Conservation (phyloP, 345 rosid genomes). For the Salix exigua region DNA sequence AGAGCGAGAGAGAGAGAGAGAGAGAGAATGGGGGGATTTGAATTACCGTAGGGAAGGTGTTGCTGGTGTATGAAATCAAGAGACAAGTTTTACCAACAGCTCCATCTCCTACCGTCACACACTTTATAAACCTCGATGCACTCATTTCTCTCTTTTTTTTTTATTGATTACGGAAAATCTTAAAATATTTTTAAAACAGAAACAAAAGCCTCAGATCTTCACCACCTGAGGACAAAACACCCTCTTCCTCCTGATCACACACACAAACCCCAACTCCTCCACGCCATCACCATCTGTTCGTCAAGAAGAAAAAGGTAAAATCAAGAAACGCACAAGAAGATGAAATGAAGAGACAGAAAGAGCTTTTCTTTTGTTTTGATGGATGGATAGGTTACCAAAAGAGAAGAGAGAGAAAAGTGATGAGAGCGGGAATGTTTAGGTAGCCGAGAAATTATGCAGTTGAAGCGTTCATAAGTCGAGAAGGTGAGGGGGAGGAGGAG, state of each 20-base stretch:
- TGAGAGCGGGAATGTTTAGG: neutral
- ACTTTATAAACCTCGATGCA: constrained; percentile 33
- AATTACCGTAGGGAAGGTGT: constrained; percentile 29
- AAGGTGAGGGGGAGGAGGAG: neutral
- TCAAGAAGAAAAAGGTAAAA: neutral
- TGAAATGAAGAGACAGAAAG: neutral
- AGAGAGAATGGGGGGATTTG: neutral
- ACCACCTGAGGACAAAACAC: constrained; percentile 22
- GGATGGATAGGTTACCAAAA: neutral
- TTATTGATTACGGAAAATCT: neutral
- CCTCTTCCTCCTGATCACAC: constrained; percentile 3
- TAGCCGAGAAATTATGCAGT: constrained; percentile 40
- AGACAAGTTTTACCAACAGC: constrained; percentile 34
- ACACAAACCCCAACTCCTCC: neutral
- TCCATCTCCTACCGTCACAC: constrained; percentile 32
- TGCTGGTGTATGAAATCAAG: constrained; percentile 33
- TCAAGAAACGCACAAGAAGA: constrained; percentile 8
- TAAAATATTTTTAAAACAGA: neutral
- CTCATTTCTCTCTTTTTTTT: constrained; percentile 20
- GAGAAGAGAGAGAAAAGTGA: constrained; percentile 12
- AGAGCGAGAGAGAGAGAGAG: neutral
- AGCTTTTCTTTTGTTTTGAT: neutral
- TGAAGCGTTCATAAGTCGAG: neutral
- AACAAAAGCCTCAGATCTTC: constrained; percentile 29
- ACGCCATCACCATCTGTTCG: constrained; percentile 21